phyloP scores from a whole-genome alignment of 2,329 filamentous ascomycete genomes.

The Cryoendolithus antarcticus region DNA sequence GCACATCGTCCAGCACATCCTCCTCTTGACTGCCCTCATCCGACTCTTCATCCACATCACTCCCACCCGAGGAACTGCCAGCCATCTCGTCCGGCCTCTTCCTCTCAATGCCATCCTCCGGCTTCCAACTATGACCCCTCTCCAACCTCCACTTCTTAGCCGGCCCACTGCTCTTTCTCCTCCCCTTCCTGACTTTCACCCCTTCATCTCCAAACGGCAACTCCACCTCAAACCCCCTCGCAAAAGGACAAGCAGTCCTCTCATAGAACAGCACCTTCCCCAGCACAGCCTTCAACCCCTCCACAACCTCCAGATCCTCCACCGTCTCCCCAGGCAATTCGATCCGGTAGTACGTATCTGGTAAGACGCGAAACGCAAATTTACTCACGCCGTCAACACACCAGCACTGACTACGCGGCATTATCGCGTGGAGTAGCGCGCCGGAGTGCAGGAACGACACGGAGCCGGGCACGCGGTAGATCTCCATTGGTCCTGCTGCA shows the following conservation, averaged over 20 bases:
- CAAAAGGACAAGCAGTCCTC: slow-evolving; percentile 76
- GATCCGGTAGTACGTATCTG: slow-evolving; percentile 80
- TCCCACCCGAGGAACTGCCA: neutral
- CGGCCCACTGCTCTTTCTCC: slow-evolving; percentile 52
- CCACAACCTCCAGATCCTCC: slow-evolving; percentile 52
- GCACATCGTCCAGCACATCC: neutral
- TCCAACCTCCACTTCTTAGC: slow-evolving; percentile 39
- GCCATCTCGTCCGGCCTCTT: neutral
- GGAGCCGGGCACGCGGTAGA: slow-evolving; percentile 76
- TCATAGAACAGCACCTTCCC: slow-evolving; percentile 70
- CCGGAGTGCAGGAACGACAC: slow-evolving; percentile 83
- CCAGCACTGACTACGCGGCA: slow-evolving; percentile 88
- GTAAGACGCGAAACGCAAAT: slow-evolving; percentile 76
- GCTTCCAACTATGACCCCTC: slow-evolving; percentile 32
- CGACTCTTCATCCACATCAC: slow-evolving; percentile 1
- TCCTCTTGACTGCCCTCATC: neutral
- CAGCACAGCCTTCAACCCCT: slow-evolving; percentile 57
- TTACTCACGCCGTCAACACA: slow-evolving; percentile 74
- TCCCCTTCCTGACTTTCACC: slow-evolving; percentile 49
- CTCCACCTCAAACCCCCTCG: slow-evolving; percentile 60
- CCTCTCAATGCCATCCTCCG: slow-evolving; percentile 19
- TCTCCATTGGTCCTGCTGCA: slow-evolving; percentile 64
- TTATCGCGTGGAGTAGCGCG: slow-evolving; percentile 68
- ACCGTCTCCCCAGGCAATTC: slow-evolving; percentile 59
- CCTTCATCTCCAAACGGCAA: slow-evolving; percentile 49